Evolutionary conservation across 2,329 filamentous ascomycete species (phyloP), one percentile per base, ranked within the genome.

Genomic region (Aspergillus calidoustus): DNA sequence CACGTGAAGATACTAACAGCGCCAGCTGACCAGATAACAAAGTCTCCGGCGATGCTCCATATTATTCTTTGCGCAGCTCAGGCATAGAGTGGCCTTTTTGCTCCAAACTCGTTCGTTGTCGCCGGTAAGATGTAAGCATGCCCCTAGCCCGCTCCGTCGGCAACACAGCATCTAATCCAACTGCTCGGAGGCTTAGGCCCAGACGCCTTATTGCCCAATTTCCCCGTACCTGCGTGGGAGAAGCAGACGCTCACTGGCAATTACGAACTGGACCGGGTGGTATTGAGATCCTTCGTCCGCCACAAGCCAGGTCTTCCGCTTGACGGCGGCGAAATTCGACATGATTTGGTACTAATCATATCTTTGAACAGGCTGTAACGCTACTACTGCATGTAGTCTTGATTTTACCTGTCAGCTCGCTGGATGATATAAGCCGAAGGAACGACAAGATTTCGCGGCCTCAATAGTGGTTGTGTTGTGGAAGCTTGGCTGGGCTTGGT

Each of bases 371-470:
- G 13, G n/a, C 53, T 44, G 19, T 46, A 41, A 41, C 34, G 34
- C 34, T 41, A 41, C 34, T 41, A 41, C 34, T 15, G 34, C 34
- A 15, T 5, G 34, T 11, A 7, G 19, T 17, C 48, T 17, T 11
- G 25, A 7, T 17, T 50, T 7, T 50, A 25, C 48, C 15, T 17
- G 25, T 7, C 48, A 30, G 4, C 13, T 17, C 7, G 31, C 9
- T 15, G 3, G 9, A 57, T 22, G 7, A 57, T 52, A 51, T 57
- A 7, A n/a, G 54, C 54, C 54, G 54, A 49, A 49, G 46, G 46
- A 57, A 38, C 13, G 43, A 44, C 30, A 44, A 57, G 23, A 25
- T 49, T 49, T 49, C 23, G 23, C 8, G 23, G 23, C 23, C 28
- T 49, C 34, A 41, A 28, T 28, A 28, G 22, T 28, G 22, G 11